Evolutionary conservation across 139 green algal genomes (phyloP), one percentile per base, ranked within the genome.

Genomic region (Gonium pectorale): DNA sequence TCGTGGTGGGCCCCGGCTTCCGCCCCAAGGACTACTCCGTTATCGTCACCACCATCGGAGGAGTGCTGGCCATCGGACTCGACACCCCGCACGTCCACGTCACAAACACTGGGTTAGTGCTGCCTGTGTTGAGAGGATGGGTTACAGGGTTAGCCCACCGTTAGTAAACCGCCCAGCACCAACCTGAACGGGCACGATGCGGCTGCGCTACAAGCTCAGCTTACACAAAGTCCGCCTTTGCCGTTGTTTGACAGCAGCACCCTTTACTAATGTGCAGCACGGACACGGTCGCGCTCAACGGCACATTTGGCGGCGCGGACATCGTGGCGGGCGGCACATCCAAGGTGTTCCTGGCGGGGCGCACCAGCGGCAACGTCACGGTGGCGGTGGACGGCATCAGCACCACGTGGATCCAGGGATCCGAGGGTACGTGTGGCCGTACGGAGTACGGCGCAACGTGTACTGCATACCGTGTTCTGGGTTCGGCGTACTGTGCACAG

Each of bases 61-160:
- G 66, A 11, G 75, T 83, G 31, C 49, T 85, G 49, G 83, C 33
- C 4, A 64, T 8, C 21, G 49, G 46, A 0, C 29, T 83, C 2
- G 33, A 49, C 6, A 52, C 72, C 0, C 5, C 22, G 6, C 54
- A 59, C 5, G 40, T 43, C 2, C 56, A 52, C 35, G 31, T 86
- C 54, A 72, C 70, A 2, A 86, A 69, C 81, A 86, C 69, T 0
- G 70, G 81, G 81, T 86, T 40, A 19, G 80, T 29, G n/a, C n/a
- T n/a, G n/a, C n/a, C n/a, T n/a, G n/a, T n/a, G n/a, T n/a, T n/a
- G n/a, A n/a, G n/a, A n/a, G n/a, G n/a, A n/a, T n/a, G n/a, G n/a
- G n/a, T n/a, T n/a, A n/a, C n/a, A n/a, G n/a, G n/a, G n/a, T n/a
- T n/a, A n/a, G n/a, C n/a, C n/a, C n/a, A n/a, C n/a, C n/a, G n/a